A percentile compares a stretch with the other conserved stretches of the same genome.
Conservation (phyloP, 352 stramenopile species). For the Globisporangium paddicum region DNA sequence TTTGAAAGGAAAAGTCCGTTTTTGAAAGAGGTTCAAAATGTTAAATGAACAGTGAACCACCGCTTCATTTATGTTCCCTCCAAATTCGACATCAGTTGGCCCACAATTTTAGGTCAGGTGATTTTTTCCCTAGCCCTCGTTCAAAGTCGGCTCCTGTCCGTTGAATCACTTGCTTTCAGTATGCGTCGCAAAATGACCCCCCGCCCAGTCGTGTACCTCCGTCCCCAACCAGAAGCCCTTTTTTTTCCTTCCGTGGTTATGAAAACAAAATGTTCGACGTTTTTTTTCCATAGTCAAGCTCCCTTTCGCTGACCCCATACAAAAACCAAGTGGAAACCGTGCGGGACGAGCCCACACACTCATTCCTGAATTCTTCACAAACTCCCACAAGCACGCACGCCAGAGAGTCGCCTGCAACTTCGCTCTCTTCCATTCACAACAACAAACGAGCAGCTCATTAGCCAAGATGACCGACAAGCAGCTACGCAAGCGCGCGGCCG, state of each 20-base stretch:
- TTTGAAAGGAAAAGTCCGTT: background rate
- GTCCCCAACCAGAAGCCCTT: background rate
- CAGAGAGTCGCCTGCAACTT: background rate
- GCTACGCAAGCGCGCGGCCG: slow-evolving; percentile 1
- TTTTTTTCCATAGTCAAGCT: background rate
- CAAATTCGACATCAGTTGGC: background rate
- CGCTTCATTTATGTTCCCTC: background rate
- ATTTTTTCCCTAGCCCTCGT: background rate
- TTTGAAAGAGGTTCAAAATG: no score
- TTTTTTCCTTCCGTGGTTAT: background rate
- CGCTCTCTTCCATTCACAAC: background rate
- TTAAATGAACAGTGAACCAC: background rate
- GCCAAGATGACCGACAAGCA: slow-evolving; percentile 7
- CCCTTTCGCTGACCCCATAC: slow-evolving; percentile 2
- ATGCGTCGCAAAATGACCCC: background rate
- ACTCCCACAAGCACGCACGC: background rate
- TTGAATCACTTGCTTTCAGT: background rate
- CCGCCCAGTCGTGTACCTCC: background rate
- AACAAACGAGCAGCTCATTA: background rate
- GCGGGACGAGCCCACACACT: background rate
- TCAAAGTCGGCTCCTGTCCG: background rate
- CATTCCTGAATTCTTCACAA: slow-evolving; percentile 12
- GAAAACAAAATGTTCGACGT: background rate
- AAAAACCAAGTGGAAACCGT: background rate
- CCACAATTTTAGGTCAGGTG: background rate